These are phyloP conservation scores for Chaetomium olivaceum DNA, from an alignment of 2,329 filamentous ascomycete species.

Conservation along the genomic window DNA sequence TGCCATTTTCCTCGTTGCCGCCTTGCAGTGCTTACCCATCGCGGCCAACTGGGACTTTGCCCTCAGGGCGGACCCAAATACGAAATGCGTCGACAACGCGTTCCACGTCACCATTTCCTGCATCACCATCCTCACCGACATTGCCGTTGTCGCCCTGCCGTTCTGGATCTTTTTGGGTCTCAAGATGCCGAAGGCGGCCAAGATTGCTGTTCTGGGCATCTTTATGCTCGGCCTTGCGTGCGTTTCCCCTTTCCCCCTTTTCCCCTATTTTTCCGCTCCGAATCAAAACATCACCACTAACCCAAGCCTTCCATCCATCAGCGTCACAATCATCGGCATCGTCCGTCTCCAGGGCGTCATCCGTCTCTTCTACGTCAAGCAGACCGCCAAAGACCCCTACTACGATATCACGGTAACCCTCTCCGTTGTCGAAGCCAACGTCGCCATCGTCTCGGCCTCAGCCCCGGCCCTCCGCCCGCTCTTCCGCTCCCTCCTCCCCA, in stretches of 20 bases:
- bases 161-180: constrained; percentile 40
- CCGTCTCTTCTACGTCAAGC: constrained; percentile 35
- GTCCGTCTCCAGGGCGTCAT: constrained; percentile 38
- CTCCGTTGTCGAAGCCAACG: constrained; percentile 43
- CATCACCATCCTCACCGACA: constrained; percentile 38
- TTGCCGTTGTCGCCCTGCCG: constrained; percentile 45
- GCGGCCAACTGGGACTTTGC: constrained; percentile 46
- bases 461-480: constrained; percentile 43
- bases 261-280: background rate
- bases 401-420: constrained; percentile 39
- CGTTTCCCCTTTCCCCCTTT: constrained; percentile 8
- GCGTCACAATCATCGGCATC: constrained; percentile 39
- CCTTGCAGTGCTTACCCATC: constrained; percentile 46
- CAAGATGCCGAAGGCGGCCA: constrained; percentile 34
- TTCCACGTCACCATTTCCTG: constrained; percentile 42
- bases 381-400: constrained; percentile 31
- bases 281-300: background rate
- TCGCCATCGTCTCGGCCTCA: constrained; percentile 44
- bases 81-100: constrained; percentile 36
- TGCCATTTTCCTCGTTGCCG: constrained; percentile 37
- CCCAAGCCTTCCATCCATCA: constrained; percentile 19
- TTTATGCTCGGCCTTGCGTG: constrained; percentile 36
- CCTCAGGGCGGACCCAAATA: constrained; percentile 38
- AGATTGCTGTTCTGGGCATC: constrained; percentile 36
- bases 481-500: constrained; percentile 36